A percentile compares a stretch with the other conserved stretches of the same genome.
Evolutionary conservation across 164 flowering plant species (phyloP).

Genomic region (Protea cynaroides): DNA sequence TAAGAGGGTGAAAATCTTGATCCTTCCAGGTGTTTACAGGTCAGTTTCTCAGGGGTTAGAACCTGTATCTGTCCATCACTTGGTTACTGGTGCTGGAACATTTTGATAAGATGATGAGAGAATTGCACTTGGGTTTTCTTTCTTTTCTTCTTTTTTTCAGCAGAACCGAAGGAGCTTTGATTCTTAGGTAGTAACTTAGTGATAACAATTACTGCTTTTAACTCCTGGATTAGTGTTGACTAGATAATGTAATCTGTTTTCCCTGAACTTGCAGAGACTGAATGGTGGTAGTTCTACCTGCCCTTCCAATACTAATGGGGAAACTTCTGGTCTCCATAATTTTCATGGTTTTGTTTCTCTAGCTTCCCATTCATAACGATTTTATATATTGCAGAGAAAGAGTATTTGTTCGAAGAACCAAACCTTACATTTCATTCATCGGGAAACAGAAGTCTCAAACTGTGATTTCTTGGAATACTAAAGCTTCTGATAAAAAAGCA

Average conservation of each 20-base stretch:
- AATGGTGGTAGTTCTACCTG: too few species aligned
- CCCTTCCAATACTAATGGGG: too few species aligned
- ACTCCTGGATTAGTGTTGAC: too few species aligned
- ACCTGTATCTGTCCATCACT: not conserved
- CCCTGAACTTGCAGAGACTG: too few species aligned
- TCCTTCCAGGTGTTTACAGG: conserved; percentile 85
- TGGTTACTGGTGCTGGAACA: too few species aligned
- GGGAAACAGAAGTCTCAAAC: conserved; percentile 36
- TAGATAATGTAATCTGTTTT: too few species aligned
- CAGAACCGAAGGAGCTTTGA: too few species aligned
- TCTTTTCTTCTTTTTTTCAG: too few species aligned
- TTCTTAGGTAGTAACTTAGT: too few species aligned
- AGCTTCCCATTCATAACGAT: not conserved
- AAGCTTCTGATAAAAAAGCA: conserved; percentile 51
- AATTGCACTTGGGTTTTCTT: too few species aligned
- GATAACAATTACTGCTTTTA: too few species aligned
- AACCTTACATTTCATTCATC: conserved; percentile 81
- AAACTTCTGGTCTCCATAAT: not conserved
- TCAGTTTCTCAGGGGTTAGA: conserved; percentile 13
- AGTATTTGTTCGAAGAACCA: conserved; percentile 47
- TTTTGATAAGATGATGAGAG: too few species aligned
- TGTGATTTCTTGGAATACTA: conserved; percentile 55
- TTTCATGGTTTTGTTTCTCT: not conserved
- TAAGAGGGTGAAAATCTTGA: conserved; percentile 53
- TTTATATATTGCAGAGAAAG: conserved; percentile 51